Base-by-base conservation (phyloP, 768 basidiomycete genomes). In the Floccularia luteovirens region DNA sequence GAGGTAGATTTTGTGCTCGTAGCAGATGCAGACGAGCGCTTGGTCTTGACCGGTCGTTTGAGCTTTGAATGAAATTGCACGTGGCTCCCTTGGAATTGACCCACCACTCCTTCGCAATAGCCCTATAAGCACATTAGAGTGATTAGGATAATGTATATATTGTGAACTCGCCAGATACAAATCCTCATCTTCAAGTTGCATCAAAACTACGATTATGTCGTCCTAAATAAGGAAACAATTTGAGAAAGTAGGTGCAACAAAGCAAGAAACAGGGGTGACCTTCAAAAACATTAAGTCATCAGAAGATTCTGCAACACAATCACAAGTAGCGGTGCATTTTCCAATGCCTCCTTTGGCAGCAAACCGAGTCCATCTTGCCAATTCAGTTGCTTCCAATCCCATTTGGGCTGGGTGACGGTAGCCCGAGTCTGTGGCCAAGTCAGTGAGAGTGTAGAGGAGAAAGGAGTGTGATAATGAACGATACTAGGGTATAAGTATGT, bases 271-370 rank as follows among this genome's bases (percentile, higher is more conserved):
- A 30, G 14, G 27, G 8, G 14, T 30, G 41, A 79, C 87, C 73
- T 84, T 80, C 36, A 91, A 59, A 56, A 92, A 90, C 89, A 92
- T 92, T 32, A 92, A 68, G 58, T 91, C 89, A 17, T 80, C 80
- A 8, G 72, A 56, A 27, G 70, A 68, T 55, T 87, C 77, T 1
- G 86, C 86, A 14, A 86, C 74, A 50, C 84, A 88, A 56, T 92
- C 88, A 39, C 72, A 67, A 19, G 70, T 42, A 3, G 89, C 89
- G 1, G 75, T 78, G 47, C 87, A 89, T 48, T 69, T 82, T 3
- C 89, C 89, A 39, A 91, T 88, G 11, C 89, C 89, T 0, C 89
- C 89, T 52, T 89, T 90, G 3, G 67, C 75, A 0, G 89, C 89
- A 55, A 91, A 90, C 28, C 89, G 70, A 7, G 82, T 83, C 89